Percentiles rank a stretch among this genome's conserved stretches.
These are phyloP conservation scores for Bruguiera sexangula DNA, from an alignment of 345 rosid species.

Conservation along the genomic window DNA sequence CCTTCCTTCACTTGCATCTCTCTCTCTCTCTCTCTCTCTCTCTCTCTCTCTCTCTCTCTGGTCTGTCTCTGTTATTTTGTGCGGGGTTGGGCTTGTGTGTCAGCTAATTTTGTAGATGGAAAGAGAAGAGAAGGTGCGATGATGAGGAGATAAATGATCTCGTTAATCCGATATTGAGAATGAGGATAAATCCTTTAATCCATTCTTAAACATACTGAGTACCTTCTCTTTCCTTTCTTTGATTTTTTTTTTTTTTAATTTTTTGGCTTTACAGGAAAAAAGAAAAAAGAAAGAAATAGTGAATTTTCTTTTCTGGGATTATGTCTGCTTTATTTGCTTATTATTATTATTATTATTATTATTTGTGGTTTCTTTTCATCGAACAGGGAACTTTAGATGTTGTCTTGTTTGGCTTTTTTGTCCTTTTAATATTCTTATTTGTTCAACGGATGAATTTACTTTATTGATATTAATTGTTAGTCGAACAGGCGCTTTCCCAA, in stretches of 20 bases:
- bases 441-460: no score
- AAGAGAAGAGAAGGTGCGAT: slow-evolving; percentile 18
- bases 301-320: background rate
- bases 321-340: no score
- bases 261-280: no score
- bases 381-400: no score
- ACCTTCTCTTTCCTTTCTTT: slow-evolving; percentile 13
- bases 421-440: no score
- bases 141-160: slow-evolving; percentile 31
- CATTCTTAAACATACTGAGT: slow-evolving; percentile 31
- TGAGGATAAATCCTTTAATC: slow-evolving; percentile 30
- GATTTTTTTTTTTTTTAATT: background rate
- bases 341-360: no score
- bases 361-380: no score
- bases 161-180: slow-evolving; percentile 31
- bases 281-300: no score
- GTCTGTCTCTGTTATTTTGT: background rate
- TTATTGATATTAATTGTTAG: no score
- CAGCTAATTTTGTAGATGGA: background rate
- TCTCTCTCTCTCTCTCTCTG: background rate
- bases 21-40: background rate
- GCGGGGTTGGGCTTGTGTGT: background rate
- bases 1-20: no score
- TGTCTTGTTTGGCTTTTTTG: no score
- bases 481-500: no score